Evolutionary conservation across 108 stramenopile species (phyloP), one percentile per base, ranked within the genome.

Genomic region (Phaeodactylum tricornutum): DNA sequence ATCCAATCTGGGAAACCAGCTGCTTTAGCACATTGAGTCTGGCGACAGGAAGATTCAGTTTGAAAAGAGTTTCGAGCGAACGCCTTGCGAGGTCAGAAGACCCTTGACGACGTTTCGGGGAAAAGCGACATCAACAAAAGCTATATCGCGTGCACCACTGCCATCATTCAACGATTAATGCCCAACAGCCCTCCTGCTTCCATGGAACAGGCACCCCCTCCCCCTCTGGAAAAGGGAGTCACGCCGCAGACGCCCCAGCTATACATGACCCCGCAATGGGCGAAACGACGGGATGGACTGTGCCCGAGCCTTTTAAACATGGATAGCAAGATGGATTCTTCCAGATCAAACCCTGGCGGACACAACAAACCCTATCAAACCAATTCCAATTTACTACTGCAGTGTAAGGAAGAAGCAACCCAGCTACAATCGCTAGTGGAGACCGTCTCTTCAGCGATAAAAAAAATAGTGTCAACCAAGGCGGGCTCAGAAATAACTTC

Each of bases 241-340:
- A n/a, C 54, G n/a, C 19, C 43, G 19, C 28, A 44, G 29, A 29
- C 50, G 21, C 49, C 48, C 8, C 16, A 29, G 44, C 36, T 58
- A 6, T 77, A 71, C 53, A 46, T 77, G 62, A 77, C 75, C 33
- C 75, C 75, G 19, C 66, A 66, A 32, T 53, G 64, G 22, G 47
- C 32, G 15, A 71, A 71, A 44, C 47, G 67, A 40, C 40, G 58
- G 25, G 62, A 67, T 28, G 69, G 69, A 25, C 61, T 64, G 4
- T 62, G 55, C 34, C 64, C 73, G 0, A 36, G 65, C 8, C 61
- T 67, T 9, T 35, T 59, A 30, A 53, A 55, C 50, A 22, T 50
- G 1, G 12, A 36, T 27, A 24, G 6, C 4, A 27, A 4, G 23
- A 29, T 47, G 29, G 28, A 46, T 19, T 35, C 31, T 36, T 25